A percentile compares a stretch with the other conserved stretches of the same genome.
Conservation (phyloP, 306 rosid genomes). For the Ceratonia siliqua region DNA sequence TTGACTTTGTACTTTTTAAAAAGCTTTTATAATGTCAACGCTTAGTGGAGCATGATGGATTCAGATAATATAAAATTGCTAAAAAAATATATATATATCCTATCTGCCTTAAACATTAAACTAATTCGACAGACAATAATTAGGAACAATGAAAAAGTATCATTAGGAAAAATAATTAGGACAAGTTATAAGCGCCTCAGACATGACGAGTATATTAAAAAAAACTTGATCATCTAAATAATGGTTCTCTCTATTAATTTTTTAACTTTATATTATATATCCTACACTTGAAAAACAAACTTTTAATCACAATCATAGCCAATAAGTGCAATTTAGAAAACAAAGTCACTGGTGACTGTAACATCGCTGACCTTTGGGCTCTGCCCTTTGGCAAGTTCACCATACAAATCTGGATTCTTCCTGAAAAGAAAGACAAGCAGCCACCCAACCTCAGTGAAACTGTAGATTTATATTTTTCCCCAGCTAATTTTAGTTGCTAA, state of each 20-base stretch:
- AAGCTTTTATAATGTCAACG: background rate
- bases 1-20: background rate
- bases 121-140: background rate
- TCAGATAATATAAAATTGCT: slow-evolving; percentile 5
- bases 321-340: background rate
- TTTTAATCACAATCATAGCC: background rate
- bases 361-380: slow-evolving; percentile 78
- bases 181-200: background rate
- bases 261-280: background rate
- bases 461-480: too few relatives aligned
- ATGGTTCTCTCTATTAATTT: background rate
- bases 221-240: background rate
- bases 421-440: slow-evolving; percentile 42
- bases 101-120: background rate
- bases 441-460: background rate
- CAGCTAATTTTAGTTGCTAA: too few relatives aligned
- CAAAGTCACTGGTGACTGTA: background rate
- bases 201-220: too few relatives aligned
- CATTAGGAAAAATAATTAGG: background rate
- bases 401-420: slow-evolving; percentile 67
- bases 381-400: slow-evolving; percentile 74
- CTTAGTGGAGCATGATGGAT: background rate
- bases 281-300: too few relatives aligned
- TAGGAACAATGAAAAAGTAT: background rate
- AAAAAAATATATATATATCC: background rate